These are phyloP conservation scores for Suillus plorans DNA, from an alignment of 768 basidiomycete genomes.

Conservation along the genomic window DNA sequence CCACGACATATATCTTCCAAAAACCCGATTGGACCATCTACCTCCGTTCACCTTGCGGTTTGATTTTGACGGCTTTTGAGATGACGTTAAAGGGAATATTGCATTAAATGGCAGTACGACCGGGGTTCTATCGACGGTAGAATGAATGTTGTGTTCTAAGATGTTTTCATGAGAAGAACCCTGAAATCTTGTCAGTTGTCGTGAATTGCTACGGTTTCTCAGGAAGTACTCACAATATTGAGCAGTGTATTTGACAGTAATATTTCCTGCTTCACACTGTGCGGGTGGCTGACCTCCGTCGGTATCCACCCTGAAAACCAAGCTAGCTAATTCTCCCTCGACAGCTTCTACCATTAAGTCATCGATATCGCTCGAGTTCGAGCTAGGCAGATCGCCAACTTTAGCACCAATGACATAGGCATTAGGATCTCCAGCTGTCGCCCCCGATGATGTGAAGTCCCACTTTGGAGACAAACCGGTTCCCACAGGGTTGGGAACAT, in stretches of 20 bases:
- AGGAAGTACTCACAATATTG: constrained; percentile 46
- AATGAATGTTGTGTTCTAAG: neutral
- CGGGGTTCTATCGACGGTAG: neutral
- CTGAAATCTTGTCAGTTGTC: neutral
- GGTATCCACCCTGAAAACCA: constrained; percentile 54
- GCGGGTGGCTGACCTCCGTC: constrained; percentile 54
- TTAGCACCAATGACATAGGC: constrained; percentile 50
- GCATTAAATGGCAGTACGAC: neutral
- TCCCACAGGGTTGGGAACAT: constrained; percentile 46
- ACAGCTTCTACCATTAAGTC: constrained; percentile 53
- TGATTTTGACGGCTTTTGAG: neutral
- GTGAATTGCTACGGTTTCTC: neutral
- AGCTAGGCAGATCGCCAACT: constrained; percentile 40
- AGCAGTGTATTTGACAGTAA: constrained; percentile 50
- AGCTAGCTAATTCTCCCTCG: constrained; percentile 47
- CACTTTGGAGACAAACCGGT: constrained; percentile 48
- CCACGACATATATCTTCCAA: neutral
- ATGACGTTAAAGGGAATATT: neutral
- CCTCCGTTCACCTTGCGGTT: neutral
- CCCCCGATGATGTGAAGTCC: constrained; percentile 50
- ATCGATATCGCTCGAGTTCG: constrained; percentile 48
- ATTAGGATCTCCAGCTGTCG: constrained; percentile 39
- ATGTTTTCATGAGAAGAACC: neutral
- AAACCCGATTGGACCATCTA: neutral
- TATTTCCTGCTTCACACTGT: constrained; percentile 43